These are phyloP conservation scores for Fusarium sp. DNA, from an alignment of 2,329 filamentous ascomycete species.

Conservation along the genomic window DNA sequence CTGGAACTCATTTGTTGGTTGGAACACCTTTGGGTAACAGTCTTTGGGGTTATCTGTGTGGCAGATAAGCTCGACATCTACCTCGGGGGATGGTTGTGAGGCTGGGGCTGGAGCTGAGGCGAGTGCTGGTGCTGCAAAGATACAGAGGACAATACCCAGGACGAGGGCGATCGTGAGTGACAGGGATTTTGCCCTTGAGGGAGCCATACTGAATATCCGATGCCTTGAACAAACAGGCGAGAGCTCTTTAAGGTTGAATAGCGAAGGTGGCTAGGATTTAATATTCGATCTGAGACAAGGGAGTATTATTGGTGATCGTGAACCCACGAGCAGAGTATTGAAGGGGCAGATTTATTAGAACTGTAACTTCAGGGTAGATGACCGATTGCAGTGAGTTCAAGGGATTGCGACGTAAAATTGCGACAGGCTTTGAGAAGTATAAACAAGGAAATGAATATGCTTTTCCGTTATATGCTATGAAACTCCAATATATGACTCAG, in stretches of 20 bases:
- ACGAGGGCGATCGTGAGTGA: constrained; percentile 37
- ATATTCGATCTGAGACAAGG: not conserved
- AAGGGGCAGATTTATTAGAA: constrained; percentile 1
- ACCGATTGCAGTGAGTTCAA: constrained; percentile 1
- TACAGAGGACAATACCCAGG: constrained; percentile 42
- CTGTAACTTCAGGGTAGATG: too few relatives aligned
- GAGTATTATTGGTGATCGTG: not conserved
- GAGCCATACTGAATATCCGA: constrained; percentile 31
- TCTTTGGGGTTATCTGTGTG: constrained; percentile 67
- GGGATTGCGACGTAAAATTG: not conserved
- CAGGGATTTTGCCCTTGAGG: constrained; percentile 36
- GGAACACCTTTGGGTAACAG: constrained; percentile 73
- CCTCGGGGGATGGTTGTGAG: constrained; percentile 45
- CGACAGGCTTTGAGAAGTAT: not conserved
- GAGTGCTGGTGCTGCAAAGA: constrained; percentile 36
- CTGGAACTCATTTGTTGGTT: constrained; percentile 72
- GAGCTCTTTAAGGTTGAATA: not conserved
- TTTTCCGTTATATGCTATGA: not conserved
- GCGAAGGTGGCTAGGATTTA: not conserved
- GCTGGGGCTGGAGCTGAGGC: constrained; percentile 46
- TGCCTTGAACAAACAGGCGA: not conserved
- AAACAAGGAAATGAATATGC: not conserved
- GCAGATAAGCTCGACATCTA: constrained; percentile 69
- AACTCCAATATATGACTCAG: constrained; percentile 34
- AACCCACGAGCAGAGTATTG: constrained; percentile 1